Conservation (phyloP, 768 basidiomycete genomes). For the Agaricus blazei region DNA sequence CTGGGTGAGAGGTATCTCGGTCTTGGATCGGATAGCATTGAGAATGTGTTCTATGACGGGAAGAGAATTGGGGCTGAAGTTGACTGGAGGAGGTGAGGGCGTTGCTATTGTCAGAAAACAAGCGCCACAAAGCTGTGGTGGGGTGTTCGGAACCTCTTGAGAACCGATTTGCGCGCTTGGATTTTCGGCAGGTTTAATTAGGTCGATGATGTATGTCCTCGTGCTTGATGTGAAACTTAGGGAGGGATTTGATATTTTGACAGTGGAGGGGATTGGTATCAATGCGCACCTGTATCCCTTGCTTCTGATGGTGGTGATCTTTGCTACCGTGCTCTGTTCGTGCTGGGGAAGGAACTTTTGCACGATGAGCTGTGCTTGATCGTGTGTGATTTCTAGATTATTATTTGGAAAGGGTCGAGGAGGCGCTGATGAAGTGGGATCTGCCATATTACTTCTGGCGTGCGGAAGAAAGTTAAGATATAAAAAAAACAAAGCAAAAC, state of each 20-base stretch:
- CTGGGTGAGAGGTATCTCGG: conserved; percentile 46
- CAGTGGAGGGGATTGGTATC: not conserved
- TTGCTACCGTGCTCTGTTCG: conserved; percentile 6
- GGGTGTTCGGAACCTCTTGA: not conserved
- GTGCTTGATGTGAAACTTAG: conserved; percentile 16
- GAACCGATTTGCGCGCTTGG: not conserved
- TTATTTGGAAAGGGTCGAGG: not conserved
- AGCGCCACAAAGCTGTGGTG: not conserved
- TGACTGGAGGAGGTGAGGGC: conserved; percentile 1
- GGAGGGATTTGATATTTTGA: not conserved
- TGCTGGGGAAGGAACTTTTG: conserved; percentile 8
- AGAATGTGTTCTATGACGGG: conserved; percentile 34
- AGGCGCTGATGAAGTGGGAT: not conserved
- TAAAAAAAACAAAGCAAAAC: too few species aligned
- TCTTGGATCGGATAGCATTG: conserved; percentile 33
- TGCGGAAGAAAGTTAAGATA: not conserved
- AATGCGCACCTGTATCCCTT: conserved; percentile 20
- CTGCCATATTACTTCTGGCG: not conserved
- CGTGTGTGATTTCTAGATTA: conserved; percentile 7
- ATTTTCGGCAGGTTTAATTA: conserved; percentile 8
- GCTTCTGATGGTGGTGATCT: conserved; percentile 16
- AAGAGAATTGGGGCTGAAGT: conserved; percentile 32
- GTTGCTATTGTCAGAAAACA: conserved; percentile 25
- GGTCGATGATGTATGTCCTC: conserved; percentile 20
- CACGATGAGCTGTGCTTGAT: conserved; percentile 10